phyloP scores from a whole-genome alignment of 345 rosid genomes.

The Eucalyptus marginata region DNA sequence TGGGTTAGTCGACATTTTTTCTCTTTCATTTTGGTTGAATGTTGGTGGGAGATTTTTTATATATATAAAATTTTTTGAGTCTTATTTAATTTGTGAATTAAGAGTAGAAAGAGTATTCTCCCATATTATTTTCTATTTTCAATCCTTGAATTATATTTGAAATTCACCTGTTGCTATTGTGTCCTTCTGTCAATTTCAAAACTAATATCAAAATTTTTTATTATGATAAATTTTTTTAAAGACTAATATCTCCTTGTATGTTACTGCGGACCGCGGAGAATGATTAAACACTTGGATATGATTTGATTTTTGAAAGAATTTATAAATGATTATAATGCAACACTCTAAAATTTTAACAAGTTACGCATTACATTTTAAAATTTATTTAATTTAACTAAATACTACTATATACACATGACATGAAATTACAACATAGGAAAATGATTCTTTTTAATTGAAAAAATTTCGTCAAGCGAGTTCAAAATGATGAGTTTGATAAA shows the following conservation, averaged over 20 bases:
- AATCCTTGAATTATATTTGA: not conserved
- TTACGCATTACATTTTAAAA: not conserved
- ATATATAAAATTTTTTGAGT: not conserved
- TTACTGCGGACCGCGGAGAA: rapidly evolving
- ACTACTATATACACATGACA: not conserved
- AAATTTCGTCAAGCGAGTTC: not conserved
- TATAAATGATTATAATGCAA: not conserved
- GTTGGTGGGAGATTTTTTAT: not conserved
- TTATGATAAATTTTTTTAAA: not conserved
- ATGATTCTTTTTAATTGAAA: not conserved
- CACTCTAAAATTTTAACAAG: not conserved
- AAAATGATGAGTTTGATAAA: not conserved
- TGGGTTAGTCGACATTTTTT: not conserved
- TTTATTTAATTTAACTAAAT: not conserved
- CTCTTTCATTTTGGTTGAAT: not conserved
- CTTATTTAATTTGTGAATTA: not conserved
- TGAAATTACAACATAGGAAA: not conserved
- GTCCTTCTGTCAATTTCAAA: not conserved
- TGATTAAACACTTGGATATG: not conserved
- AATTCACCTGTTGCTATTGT: not conserved
- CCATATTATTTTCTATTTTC: not conserved
- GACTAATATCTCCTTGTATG: not conserved
- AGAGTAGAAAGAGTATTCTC: not conserved
- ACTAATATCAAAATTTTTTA: not conserved
- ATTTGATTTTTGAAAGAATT: not conserved